phyloP scores from a whole-genome alignment of 1,284 basidiomycete species.

The Ceratobasidium sp. region DNA sequence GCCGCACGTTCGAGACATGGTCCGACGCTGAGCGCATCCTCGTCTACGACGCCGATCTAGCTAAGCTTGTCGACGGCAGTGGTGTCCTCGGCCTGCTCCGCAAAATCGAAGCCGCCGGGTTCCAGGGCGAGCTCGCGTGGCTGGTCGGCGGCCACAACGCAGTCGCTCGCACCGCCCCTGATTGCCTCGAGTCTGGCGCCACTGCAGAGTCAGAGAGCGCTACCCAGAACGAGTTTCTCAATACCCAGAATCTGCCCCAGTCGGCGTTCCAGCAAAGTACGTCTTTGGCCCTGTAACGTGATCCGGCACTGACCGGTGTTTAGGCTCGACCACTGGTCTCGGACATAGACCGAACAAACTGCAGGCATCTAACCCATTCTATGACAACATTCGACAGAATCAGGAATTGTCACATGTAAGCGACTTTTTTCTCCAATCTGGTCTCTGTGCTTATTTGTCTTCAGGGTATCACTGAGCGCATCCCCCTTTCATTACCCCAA shows the following conservation, averaged over 20 bases:
- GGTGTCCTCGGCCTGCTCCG: constrained; percentile 81
- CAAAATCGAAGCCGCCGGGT: constrained; percentile 82
- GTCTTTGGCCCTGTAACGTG: neutral
- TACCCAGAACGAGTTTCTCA: constrained; percentile 42
- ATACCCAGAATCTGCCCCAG: constrained; percentile 38
- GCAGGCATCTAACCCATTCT: constrained; percentile 81
- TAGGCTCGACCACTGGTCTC: constrained; percentile 38
- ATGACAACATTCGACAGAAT: constrained; percentile 96
- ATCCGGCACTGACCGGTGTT: constrained; percentile 5
- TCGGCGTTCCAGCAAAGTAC: constrained; percentile 40
- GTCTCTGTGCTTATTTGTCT: neutral
- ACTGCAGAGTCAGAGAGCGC: constrained; percentile 58
- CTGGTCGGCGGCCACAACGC: constrained; percentile 81
- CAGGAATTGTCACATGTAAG: constrained; percentile 69
- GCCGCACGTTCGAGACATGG: constrained; percentile 68
- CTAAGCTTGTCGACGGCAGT: constrained; percentile 64
- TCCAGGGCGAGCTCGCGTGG: constrained; percentile 71
- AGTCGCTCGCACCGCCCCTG: constrained; percentile 62
- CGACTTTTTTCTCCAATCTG: neutral
- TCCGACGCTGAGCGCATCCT: constrained; percentile 66
- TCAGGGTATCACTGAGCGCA: constrained; percentile 82
- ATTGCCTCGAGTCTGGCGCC: constrained; percentile 60
- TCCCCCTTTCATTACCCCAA: constrained; percentile 74
- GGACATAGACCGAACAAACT: constrained; percentile 35
- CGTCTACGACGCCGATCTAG: constrained; percentile 83